Evolutionary conservation across 2,329 filamentous ascomycete species (phyloP).

Genomic region (Fusarium pseudograminearum): DNA sequence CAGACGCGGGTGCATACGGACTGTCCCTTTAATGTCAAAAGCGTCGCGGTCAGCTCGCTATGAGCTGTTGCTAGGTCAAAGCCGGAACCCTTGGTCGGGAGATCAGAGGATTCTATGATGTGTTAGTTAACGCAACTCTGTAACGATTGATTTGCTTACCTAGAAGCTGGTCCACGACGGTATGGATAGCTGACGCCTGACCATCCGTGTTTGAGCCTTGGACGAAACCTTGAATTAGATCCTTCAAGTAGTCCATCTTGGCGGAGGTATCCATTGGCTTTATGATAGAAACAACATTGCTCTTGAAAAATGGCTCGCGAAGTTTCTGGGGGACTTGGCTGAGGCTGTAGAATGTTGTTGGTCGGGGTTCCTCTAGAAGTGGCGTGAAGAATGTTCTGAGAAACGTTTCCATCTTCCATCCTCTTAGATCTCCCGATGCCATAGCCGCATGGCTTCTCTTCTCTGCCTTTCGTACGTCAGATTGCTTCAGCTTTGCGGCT

Average conservation of each 20-base stretch:
- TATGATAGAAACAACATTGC: conserved; percentile 51
- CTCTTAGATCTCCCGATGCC: conserved; percentile 53
- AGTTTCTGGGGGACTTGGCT: conserved; percentile 47
- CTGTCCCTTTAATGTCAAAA: conserved; percentile 48
- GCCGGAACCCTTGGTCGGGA: conserved; percentile 43
- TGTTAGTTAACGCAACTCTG: conserved; percentile 21
- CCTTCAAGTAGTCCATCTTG: conserved; percentile 56
- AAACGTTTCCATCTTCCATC: conserved; percentile 62
- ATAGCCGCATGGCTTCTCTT: conserved; percentile 52
- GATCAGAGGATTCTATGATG: conserved; percentile 48
- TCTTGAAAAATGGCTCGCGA: conserved; percentile 51
- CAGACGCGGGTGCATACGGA: conserved; percentile 55
- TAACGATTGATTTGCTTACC: conserved; percentile 46
- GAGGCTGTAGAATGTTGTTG: conserved; percentile 51
- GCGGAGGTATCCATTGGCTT: conserved; percentile 48
- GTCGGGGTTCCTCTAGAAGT: conserved; percentile 50
- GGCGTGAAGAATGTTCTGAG: conserved; percentile 54
- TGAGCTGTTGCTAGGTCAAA: conserved; percentile 59
- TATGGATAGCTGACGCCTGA: conserved; percentile 59
- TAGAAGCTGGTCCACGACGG: conserved; percentile 56
- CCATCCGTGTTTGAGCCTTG: conserved; percentile 52
- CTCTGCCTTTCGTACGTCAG: conserved; percentile 53
- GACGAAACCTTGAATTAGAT: conserved; percentile 52
- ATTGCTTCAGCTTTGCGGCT: conserved; percentile 46
- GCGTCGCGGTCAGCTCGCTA: conserved; percentile 54